Base-by-base conservation (phyloP, 1,284 basidiomycete genomes). In the Baeospora myosura region DNA sequence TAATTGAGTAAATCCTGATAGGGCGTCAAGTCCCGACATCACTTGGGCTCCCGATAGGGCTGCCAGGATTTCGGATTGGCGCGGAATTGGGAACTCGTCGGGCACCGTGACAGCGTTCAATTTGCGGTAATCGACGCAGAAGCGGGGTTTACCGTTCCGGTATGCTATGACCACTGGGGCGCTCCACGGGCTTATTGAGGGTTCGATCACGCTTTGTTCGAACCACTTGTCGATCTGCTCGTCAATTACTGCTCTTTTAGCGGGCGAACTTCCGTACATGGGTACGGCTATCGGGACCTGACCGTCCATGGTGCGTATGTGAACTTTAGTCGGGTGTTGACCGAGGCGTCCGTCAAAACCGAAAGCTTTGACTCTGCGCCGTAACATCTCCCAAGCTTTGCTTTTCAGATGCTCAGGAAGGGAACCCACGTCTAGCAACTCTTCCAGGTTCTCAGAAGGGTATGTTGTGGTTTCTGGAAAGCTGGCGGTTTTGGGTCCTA, bases 191-290 rank as follows among this genome's bases (percentile, higher is more conserved):
- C 32, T 34, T 16, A 7, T 34, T 8, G 32, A 34, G 17, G 16
- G 10, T 34, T 34, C 32, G 17, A 34, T 34, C 8, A 34, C 32
- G 8, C 16, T 18, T 11, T 11, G 32, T 11, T 18, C 17, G 10
- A 34, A 11, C 57, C 56, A 59, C 57, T 41, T 10, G 49, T 52
- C 30, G 40, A 49, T 43, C 23, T 43, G 26, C 32, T 32, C 24
- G 56, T 58, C 3, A n/a, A n/a, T n/a, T n/a, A n/a, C n/a, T n/a
- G n/a, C n/a, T n/a, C n/a, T n/a, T n/a, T n/a, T n/a, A n/a, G 53
- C 57, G 0, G 53, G 57, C 0, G 57, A 60, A 12, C 46, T 41
- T 10, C 17, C 7, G 16, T 11, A 34, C 32, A 18, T 11, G 7
- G 32, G 32, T 17, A 34, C 10, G 17, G 10, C 8, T 7, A 34